Conservation (phyloP, 2,329 filamentous ascomycete species). For the Colletotrichum viniferum region DNA sequence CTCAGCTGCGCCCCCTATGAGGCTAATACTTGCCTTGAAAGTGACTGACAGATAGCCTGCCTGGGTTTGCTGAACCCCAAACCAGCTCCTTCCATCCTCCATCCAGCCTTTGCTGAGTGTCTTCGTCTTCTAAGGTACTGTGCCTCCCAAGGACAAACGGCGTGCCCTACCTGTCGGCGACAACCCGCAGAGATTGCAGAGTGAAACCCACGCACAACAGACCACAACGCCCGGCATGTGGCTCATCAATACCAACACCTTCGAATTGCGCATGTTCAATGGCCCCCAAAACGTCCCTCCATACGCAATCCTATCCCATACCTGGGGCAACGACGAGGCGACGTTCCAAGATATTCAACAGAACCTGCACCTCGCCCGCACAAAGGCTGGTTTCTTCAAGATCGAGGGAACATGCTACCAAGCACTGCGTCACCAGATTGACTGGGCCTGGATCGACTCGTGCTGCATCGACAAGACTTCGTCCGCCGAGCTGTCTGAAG, state of each 20-base stretch:
- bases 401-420: constrained; percentile 19
- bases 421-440: constrained; percentile 14
- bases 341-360: constrained; percentile 28
- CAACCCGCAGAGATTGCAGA: neutral
- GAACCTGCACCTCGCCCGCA: neutral
- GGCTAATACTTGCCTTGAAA: neutral
- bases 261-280: constrained; percentile 2
- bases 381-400: constrained; percentile 14
- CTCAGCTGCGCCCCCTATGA: neutral
- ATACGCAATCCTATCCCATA: constrained; percentile 35
- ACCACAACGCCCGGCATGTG: constrained; percentile 9
- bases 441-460: constrained; percentile 20
- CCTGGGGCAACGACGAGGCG: constrained; percentile 30
- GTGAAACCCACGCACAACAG: neutral
- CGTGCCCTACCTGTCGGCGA: neutral
- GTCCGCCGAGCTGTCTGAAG: constrained; percentile 21
- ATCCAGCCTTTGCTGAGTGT: neutral
- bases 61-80: neutral
- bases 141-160: neutral
- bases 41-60: neutral
- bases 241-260: constrained; percentile 15
- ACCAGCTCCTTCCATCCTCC: neutral
- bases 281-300: constrained; percentile 15
- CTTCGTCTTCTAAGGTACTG: neutral
- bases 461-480: constrained; percentile 22